Conservation (phyloP, 306 rosid genomes). For the Dryas octopetala region DNA sequence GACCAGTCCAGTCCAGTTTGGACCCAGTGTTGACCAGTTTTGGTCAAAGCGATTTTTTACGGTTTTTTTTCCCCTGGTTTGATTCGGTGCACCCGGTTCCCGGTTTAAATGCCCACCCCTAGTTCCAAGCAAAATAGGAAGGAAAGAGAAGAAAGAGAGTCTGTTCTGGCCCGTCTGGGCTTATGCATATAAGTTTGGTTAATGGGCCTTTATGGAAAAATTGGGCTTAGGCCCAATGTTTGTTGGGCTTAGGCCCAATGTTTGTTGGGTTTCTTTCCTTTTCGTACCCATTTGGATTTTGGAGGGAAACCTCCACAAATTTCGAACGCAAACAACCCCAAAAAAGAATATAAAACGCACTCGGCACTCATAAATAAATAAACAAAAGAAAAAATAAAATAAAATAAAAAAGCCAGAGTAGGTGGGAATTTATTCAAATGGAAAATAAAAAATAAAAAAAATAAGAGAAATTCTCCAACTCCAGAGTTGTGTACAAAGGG, state of each 20-base stretch:
- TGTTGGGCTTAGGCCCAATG: not conserved
- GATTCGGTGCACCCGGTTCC: too few relatives aligned
- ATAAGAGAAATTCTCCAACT: not conserved
- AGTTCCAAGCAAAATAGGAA: not conserved
- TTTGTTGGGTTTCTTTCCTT: not conserved
- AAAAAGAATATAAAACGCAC: not conserved
- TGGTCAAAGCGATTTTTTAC: too few relatives aligned
- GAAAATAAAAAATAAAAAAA: not conserved
- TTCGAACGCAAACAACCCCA: constrained; percentile 17
- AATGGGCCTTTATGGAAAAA: not conserved
- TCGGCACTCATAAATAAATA: too few relatives aligned
- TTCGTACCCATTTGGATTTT: not conserved
- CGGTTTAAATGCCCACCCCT: too few relatives aligned
- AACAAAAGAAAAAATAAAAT: not conserved
- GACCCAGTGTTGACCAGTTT: too few relatives aligned
- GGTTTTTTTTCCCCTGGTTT: too few relatives aligned
- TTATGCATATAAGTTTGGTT: too few relatives aligned
- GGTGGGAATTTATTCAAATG: constrained; percentile 6
- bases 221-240: not conserved
- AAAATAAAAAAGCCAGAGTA: not conserved
- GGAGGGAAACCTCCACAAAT: constrained; percentile 42
- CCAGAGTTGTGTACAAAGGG: constrained; percentile 11
- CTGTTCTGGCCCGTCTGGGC: too few relatives aligned
- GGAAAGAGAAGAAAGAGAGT: not conserved
- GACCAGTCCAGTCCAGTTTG: too few relatives aligned